A percentile compares a stretch with the other conserved stretches of the same genome.
Conservation (phyloP, 2,329 filamentous ascomycete genomes). For the Colletotrichum viniferum region DNA sequence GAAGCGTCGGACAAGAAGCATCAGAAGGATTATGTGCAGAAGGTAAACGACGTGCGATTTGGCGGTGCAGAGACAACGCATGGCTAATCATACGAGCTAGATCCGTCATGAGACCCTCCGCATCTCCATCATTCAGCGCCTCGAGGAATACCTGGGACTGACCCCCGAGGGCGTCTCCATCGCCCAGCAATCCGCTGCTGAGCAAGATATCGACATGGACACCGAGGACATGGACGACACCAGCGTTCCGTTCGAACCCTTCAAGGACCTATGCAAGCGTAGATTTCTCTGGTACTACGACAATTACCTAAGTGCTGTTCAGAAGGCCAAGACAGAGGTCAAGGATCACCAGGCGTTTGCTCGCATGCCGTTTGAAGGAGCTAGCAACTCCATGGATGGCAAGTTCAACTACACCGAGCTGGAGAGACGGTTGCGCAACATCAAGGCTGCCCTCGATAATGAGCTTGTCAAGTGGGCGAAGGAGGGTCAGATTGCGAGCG, state of each 20-base stretch:
- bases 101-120: constrained; percentile 91
- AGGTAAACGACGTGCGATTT: constrained; percentile 56
- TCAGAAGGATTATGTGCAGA: constrained; percentile 77
- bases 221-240: constrained; percentile 59
- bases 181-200: constrained; percentile 30
- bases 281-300: constrained; percentile 97
- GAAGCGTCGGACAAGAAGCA: constrained; percentile 71
- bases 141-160: constrained; percentile 80
- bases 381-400: constrained; percentile 82
- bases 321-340: constrained; percentile 67
- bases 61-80: not conserved
- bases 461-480: constrained; percentile 75
- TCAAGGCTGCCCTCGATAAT: constrained; percentile 72
- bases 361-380: constrained; percentile 87
- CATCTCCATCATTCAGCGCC: constrained; percentile 81
- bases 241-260: constrained; percentile 75
- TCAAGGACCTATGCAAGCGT: constrained; percentile 88
- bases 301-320: constrained; percentile 76
- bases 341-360: constrained; percentile 68
- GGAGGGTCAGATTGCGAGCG: constrained; percentile 67
- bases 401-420: constrained; percentile 82
- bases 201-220: constrained; percentile 47
- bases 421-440: constrained; percentile 67
- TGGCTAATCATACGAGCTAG: constrained; percentile 47
- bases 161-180: constrained; percentile 51